Evolutionary conservation across 2,329 filamentous ascomycete genomes (phyloP).

Genomic region (Nemania sp.): DNA sequence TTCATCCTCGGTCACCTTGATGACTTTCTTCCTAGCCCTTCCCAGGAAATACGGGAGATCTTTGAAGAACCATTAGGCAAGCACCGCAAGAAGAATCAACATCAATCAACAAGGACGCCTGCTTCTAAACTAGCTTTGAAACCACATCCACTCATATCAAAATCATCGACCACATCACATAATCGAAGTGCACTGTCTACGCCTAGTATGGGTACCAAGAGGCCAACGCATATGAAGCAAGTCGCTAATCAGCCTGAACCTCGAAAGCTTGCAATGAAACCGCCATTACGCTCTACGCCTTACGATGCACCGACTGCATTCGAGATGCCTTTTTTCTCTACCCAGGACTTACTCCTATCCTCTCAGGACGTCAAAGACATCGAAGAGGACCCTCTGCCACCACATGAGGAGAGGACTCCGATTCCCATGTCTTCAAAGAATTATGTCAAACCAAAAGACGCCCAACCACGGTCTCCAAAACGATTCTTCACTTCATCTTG

Average conservation of each 20-base stretch:
- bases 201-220: background rate
- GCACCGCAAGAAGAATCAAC: background rate
- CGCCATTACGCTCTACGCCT: background rate
- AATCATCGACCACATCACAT: background rate
- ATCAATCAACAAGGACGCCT: background rate
- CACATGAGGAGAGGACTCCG: conserved; percentile 8
- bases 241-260: conserved; percentile 1
- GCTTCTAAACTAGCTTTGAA: background rate
- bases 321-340: conserved; percentile 45
- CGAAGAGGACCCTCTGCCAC: conserved; percentile 34
- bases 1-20: conserved; percentile 55
- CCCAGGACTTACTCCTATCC: conserved; percentile 51
- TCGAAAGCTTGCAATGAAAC: background rate
- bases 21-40: conserved; percentile 59
- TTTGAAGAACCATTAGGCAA: conserved; percentile 41
- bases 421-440: background rate
- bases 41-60: conserved; percentile 58
- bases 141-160: background rate
- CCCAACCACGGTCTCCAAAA: conserved; percentile 34
- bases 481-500: conserved; percentile 42
- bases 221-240: background rate
- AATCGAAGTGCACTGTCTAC: background rate
- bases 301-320: conserved; percentile 17
- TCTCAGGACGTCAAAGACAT: conserved; percentile 53
- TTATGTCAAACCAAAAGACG: background rate